These are phyloP conservation scores for Coemansia sp. DNA, from an alignment of 192 early-diverging fungal genomes.

Conservation along the genomic window DNA sequence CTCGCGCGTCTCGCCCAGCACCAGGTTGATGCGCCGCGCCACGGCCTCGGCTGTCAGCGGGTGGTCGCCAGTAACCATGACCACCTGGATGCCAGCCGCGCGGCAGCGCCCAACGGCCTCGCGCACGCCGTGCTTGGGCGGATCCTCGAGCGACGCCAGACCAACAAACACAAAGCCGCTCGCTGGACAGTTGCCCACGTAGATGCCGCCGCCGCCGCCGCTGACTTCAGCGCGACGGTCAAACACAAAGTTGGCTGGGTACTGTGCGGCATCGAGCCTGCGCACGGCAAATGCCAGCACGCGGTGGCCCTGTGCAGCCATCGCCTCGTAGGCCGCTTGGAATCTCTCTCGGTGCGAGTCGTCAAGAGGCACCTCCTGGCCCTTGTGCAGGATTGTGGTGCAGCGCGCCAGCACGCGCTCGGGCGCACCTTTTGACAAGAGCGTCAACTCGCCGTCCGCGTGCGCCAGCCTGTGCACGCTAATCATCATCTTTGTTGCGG, in stretches of 20 bases:
- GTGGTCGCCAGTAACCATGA: conserved; percentile 99
- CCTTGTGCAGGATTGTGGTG: conserved; percentile 64
- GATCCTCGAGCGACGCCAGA: conserved; percentile 88
- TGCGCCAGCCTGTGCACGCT: conserved; percentile 75
- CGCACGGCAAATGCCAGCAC: conserved; percentile 90
- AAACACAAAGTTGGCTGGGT: conserved; percentile 73
- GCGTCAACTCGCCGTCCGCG: conserved; percentile 50
- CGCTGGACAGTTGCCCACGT: background rate
- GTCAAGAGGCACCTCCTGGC: conserved; percentile 58
- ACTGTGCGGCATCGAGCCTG: conserved; percentile 61
- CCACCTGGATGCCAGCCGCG: conserved; percentile 89
- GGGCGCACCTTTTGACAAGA: conserved; percentile 94
- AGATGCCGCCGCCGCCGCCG: conserved; percentile 38
- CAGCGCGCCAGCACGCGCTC: conserved; percentile 87
- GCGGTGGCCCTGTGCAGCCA: conserved; percentile 91
- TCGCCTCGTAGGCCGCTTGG: conserved; percentile 76
- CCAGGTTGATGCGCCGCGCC: conserved; percentile 93
- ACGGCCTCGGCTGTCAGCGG: conserved; percentile 96
- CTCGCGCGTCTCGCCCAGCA: conserved; percentile 84
- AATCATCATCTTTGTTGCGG: conserved; percentile 93
- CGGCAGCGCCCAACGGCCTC: conserved; percentile 94
- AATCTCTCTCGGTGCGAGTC: conserved; percentile 63
- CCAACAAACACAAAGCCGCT: conserved; percentile 60
- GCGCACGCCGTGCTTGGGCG: conserved; percentile 97
- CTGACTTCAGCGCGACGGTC: conserved; percentile 53